Evolutionary conservation across 306 rosid genomes (phyloP), one percentile per base, ranked within the genome.

Genomic region (Vicia sativa): DNA sequence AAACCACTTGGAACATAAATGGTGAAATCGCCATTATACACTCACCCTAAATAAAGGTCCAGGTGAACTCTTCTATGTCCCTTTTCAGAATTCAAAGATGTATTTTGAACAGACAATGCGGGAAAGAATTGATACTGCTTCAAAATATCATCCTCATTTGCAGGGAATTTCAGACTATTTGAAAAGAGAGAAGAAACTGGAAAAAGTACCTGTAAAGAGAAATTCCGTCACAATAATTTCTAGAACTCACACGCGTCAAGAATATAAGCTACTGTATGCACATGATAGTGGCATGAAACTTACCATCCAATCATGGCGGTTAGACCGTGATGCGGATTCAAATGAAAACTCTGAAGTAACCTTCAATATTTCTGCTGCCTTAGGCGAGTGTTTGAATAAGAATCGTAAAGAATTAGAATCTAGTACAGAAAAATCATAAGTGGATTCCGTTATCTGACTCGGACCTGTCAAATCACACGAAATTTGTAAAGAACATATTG

Each of bases 1-100:
- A 43, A 75, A 58, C 43, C 54, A 15, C 41, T 56, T 29, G 19
- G 54, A 66, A 65, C 65, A 70, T 65, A 74, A 66, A n/a, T 61
- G 28, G 11, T 69, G 50, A 29, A 48, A 31, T 77, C 48, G 63
- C 49, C 42, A 52, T 53, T 55, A 48, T 74, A 43, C 37, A 79
- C 97, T 85, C 82, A 93, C 99, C 99, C 99, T 74, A 90, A 77
- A 73, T 81, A 87, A 74, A 90, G 84, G 79, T 90, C 91, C 86
- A 93, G 79, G 81, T 82, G 74, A 62, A 88, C 77, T 82, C 97
- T 87, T 65, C 91, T 80, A 15, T 73, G 72, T 44, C 85, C 92
- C 46, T 77, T 49, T 15, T 66, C 70, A 31, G 78, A 78, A 60
- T 75, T 63, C 56, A 64, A 42, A 72, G 75, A 80, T 41, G 90